These are phyloP conservation scores for Strigomonas culicis DNA, from an alignment of 208 protist genomes.

Conservation along the genomic window DNA sequence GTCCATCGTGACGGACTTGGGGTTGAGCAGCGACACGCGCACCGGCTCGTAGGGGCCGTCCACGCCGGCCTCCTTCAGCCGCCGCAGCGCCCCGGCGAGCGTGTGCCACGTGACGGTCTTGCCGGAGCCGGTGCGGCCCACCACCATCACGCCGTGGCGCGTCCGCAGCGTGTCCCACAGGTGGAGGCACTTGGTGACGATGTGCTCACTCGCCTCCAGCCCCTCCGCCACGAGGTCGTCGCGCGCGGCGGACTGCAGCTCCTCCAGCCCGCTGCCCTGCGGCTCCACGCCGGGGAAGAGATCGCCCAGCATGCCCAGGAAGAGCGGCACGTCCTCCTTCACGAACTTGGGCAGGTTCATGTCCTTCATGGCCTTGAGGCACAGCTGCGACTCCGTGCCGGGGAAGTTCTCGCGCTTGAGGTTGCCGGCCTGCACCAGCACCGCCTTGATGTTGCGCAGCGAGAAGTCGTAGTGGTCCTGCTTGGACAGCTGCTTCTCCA, in stretches of 20 bases:
- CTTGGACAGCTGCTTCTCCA: slow-evolving; percentile 97
- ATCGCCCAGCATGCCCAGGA: slow-evolving; percentile 94
- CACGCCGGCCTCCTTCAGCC: slow-evolving; percentile 74
- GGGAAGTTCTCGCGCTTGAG: slow-evolving; percentile 91
- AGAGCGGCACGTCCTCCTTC: slow-evolving; percentile 95
- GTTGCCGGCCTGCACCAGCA: slow-evolving; percentile 94
- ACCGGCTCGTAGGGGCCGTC: slow-evolving; percentile 87
- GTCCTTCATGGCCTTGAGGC: slow-evolving; percentile 94
- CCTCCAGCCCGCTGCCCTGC: slow-evolving; percentile 64
- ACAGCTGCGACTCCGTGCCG: slow-evolving; percentile 93
- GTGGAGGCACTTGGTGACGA: slow-evolving; percentile 93
- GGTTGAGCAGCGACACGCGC: slow-evolving; percentile 93
- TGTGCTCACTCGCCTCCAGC: slow-evolving; percentile 79
- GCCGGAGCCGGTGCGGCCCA: slow-evolving; percentile 93
- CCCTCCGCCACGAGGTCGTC: slow-evolving; percentile 68
- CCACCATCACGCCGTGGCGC: slow-evolving; percentile 98
- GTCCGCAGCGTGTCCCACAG: slow-evolving; percentile 96
- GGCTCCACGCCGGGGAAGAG: slow-evolving; percentile 94
- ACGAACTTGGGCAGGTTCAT: slow-evolving; percentile 98
- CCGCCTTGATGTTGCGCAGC: slow-evolving; percentile 97
- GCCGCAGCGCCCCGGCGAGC: slow-evolving; percentile 75
- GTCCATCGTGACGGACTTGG: slow-evolving; percentile 96
- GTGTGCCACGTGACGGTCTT: slow-evolving; percentile 96
- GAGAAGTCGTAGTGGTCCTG: slow-evolving; percentile 99
- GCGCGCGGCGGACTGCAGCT: slow-evolving; percentile 80